Evolutionary conservation across 2,329 filamentous ascomycete genomes (phyloP), one percentile per base, ranked within the genome.

Genomic region (Talaromyces sp.): DNA sequence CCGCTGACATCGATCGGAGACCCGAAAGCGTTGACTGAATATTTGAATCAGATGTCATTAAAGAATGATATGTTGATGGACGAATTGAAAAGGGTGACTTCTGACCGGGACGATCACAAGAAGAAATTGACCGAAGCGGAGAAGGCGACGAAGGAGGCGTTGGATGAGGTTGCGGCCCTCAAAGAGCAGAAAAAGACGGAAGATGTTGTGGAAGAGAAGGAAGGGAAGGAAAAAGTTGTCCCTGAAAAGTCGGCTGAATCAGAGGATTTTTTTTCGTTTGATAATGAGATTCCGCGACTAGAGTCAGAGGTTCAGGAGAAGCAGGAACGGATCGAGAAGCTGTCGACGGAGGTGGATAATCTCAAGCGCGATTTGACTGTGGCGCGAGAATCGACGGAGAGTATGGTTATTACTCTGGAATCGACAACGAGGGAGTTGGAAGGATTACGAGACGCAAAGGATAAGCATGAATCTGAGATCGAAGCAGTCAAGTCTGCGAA

Each of bases 31-130:
- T 83, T 99, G 39, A 86, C 93, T 7, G 94, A 98, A 77, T 99
- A 97, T 73, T 83, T 99, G 33, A 92, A 90, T 70, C 92, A 97
- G 76, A 79, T 96, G 47, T 94, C 89, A 67, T 78, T 93, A 62
- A 94, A 96, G 73, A 89, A 89, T 48, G 92, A 96, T 72, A 96
- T 99, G 91, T 88, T 96, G 3, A 89, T 96, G 86, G 90, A 96
- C 54, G 95, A 99, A 77, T 82, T 97, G 64, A 97, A 96, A 79
- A 85, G 92, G 13, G 88, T 98, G 0, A 90, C 92, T 0, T 85
- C 85, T 3, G 93, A 98, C 73, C 89, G 90, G 66, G 92, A 97
- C 67, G 86, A 88, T 16, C 83, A 90, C 67, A 94, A 92, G 76
- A 90, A 89, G 77, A 92, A 91, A 75, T 80, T 88, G 2, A 87